These are phyloP conservation scores for Carex sylvatica DNA, from an alignment of 202 grass and related monocot genomes.

Conservation along the genomic window DNA sequence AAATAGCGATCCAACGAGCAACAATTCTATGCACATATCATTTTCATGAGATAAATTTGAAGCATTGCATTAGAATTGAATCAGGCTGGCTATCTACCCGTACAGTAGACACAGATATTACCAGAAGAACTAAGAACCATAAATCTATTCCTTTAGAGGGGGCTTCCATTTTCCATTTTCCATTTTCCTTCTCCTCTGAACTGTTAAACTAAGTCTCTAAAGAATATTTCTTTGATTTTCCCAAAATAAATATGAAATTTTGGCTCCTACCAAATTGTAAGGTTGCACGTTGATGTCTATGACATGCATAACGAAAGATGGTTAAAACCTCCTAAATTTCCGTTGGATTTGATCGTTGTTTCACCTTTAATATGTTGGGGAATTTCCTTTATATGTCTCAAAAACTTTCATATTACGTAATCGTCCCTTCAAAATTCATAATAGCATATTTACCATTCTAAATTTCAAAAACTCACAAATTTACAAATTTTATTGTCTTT, in stretches of 20 bases:
- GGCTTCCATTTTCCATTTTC: too few species aligned
- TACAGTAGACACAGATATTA: background rate
- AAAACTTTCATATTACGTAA: too few species aligned
- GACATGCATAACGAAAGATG: background rate
- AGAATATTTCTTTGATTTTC: background rate
- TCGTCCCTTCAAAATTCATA: too few species aligned
- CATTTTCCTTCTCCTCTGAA: background rate
- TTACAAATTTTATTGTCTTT: too few species aligned
- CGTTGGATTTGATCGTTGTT: background rate
- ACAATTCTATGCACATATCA: constrained; percentile 13
- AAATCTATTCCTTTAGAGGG: background rate
- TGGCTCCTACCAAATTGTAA: background rate
- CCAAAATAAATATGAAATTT: background rate
- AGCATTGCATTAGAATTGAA: background rate
- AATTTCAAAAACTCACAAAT: too few species aligned
- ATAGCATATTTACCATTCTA: too few species aligned
- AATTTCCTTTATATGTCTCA: too few species aligned
- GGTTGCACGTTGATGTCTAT: background rate
- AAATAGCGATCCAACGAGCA: too few species aligned
- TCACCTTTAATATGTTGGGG: too few species aligned
- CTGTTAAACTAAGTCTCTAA: background rate
- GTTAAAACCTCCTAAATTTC: background rate
- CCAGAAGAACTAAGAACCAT: background rate
- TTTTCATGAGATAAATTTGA: constrained; percentile 22
- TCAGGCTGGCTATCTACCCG: background rate